Base-by-base conservation (phyloP, 1,139 yeast genomes). In the Hyphopichia fennica region DNA sequence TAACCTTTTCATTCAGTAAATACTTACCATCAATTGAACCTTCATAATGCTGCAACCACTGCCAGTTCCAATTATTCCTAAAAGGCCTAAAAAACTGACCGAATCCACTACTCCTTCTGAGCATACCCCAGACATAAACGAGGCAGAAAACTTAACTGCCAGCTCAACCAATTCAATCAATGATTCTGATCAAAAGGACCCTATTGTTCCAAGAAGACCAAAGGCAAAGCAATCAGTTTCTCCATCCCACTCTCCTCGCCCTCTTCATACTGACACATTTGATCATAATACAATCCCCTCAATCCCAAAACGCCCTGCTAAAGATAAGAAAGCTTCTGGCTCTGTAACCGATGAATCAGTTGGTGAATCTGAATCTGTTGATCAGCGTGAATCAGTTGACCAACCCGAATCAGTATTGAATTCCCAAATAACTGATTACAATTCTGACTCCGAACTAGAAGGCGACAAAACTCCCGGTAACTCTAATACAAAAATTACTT, bases 391-490 rank as follows among this genome's bases (percentile, higher is more conserved):
- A n/a, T n/a, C n/a, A 27, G 3, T 23, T 13, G 23, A 37, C 28
- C 40, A 36, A 18, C 27, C 28, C 11, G 48, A 38, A 16, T 18
- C 33, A 14, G 32, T n/a, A n/a, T 22, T 41, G 15, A 39, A 36
- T 23, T 27, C 40, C 18, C 39, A 39, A 37, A n/a, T 19, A 23
- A 10, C 11, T 33, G 28, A 25, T 25, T 5, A 11, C 13, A 25
- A 25, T 19, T 53, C 44, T 5, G 73, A 67, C 45, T 27, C 33
- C 8, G 38, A 35, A 18, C 17, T 27, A 11, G 38, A 35, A 18
- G 72, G 69, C 1, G 72, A 67, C 29, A 62, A 56, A 36, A 68
- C 73, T 1, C 72, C 72, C 2, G 70, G 69, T 2, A 67, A 63
- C 36, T 55, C 68, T 0, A 60, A 59, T 19, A 62, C 67, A 1